Conservation (phyloP, 2,329 filamentous ascomycete species). For the Penicillium concentricum region DNA sequence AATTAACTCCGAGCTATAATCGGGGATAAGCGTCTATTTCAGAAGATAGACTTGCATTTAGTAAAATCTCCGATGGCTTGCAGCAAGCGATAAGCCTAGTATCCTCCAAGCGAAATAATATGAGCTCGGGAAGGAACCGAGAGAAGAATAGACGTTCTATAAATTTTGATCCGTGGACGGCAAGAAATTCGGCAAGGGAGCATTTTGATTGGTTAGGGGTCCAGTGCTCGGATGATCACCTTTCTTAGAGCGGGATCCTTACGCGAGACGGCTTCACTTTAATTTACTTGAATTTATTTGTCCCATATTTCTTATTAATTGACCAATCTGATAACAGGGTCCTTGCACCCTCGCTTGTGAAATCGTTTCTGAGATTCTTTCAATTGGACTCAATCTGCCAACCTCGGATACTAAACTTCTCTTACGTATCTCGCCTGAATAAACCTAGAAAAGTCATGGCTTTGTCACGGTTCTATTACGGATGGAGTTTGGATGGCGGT, state of each 20-base stretch:
- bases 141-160: conserved; percentile 9
- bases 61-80: background rate
- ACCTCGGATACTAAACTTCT: conserved; percentile 4
- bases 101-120: background rate
- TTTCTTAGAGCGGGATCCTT: conserved; percentile 40
- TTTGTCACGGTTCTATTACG: conserved; percentile 10
- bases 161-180: background rate
- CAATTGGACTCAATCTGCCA: background rate
- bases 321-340: background rate
- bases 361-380: background rate
- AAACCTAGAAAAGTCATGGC: conserved; percentile 17
- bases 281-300: background rate
- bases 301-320: conserved; percentile 3
- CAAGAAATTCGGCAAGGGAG: conserved; percentile 32
- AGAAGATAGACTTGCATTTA: too few relatives aligned
- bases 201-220: conserved; percentile 33
- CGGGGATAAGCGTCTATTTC: too few relatives aligned
- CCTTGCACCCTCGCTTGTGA: conserved; percentile 1
- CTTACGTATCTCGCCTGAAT: conserved; percentile 21
- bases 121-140: background rate
- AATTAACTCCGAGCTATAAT: too few relatives aligned
- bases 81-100: conserved; percentile 2
- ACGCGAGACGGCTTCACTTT: conserved; percentile 30
- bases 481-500: conserved; percentile 11
- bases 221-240: conserved; percentile 26